These are phyloP conservation scores for Aegilops longissima DNA, from an alignment of 176 grass and related monocot species.

Conservation along the genomic window DNA sequence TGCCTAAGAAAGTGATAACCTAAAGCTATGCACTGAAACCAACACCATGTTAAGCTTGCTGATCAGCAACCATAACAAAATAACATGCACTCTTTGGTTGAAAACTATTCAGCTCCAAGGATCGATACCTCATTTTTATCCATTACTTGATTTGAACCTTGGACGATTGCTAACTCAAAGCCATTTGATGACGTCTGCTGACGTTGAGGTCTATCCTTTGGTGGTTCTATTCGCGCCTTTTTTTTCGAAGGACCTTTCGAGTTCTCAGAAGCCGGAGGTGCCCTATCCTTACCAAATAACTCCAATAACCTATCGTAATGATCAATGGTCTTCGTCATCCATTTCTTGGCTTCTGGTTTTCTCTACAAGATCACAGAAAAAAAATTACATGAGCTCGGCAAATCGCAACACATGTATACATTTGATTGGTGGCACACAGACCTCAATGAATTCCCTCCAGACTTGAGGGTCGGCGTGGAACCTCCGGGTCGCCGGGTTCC, in stretches of 20 bases:
- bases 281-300: constrained; percentile 51
- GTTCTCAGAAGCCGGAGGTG: neutral
- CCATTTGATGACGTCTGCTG: constrained; percentile 30
- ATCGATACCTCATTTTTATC: constrained; percentile 40
- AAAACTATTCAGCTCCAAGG: constrained; percentile 18
- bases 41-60: neutral
- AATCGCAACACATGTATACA: neutral
- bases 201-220: constrained; percentile 31
- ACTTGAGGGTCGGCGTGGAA: constrained; percentile 39
- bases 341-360: constrained; percentile 57
- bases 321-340: constrained; percentile 54
- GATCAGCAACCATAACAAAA: neutral
- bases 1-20: constrained; percentile 13
- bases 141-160: constrained; percentile 6
- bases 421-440: constrained; percentile 26
- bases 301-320: constrained; percentile 44
- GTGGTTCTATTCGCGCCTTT: constrained; percentile 37
- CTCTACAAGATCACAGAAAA: constrained; percentile 49
- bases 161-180: neutral
- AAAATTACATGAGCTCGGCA: neutral
- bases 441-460: constrained; percentile 52
- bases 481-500: constrained; percentile 27
- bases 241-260: constrained; percentile 15
- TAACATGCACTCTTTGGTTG: constrained; percentile 1
- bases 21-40: constrained; percentile 3